phyloP scores from a whole-genome alignment of 2,329 filamentous ascomycete genomes.

The Reticulascus tulasneorum region DNA sequence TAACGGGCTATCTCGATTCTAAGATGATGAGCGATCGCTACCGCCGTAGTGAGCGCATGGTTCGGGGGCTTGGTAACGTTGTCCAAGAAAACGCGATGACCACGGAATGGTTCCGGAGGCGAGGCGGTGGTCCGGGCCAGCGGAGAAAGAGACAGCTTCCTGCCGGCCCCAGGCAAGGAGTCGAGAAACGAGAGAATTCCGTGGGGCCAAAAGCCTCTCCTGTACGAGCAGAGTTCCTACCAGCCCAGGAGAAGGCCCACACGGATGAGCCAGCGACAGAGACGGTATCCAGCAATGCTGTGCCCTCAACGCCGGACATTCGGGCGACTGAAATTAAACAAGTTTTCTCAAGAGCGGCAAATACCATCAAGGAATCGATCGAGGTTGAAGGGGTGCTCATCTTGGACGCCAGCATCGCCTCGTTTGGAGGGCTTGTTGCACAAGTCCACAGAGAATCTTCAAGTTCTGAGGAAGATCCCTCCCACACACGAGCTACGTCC shows the following conservation, averaged over 20 bases:
- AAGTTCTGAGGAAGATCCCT: slow-evolving; percentile 19
- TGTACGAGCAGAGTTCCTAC: slow-evolving; percentile 22
- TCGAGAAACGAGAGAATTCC: slow-evolving; percentile 10
- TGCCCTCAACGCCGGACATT: slow-evolving; percentile 10
- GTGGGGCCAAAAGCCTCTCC: slow-evolving; percentile 27
- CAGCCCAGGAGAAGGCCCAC: not conserved
- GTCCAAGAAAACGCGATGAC: slow-evolving; percentile 28
- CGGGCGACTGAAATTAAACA: slow-evolving; percentile 8
- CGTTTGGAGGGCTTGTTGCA: slow-evolving; percentile 22
- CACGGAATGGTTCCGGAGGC: too few species aligned
- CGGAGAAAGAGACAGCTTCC: too few species aligned
- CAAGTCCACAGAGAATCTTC: slow-evolving; percentile 11
- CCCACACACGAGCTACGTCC: slow-evolving; percentile 4
- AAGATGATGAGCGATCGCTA: slow-evolving; percentile 24
- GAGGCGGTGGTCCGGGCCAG: slow-evolving; percentile 31
- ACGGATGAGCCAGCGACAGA: not conserved
- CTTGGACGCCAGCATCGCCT: slow-evolving; percentile 19
- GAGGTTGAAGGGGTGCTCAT: slow-evolving; percentile 21
- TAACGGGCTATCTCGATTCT: slow-evolving; percentile 34
- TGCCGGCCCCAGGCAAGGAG: too few species aligned
- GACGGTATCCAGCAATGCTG: not conserved
- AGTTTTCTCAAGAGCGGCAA: slow-evolving; percentile 40
- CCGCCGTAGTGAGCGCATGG: slow-evolving; percentile 31
- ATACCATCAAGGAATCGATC: slow-evolving; percentile 36
- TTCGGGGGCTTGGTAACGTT: slow-evolving; percentile 30